These are phyloP conservation scores for Monosporascus sp. DNA, from an alignment of 2,329 filamentous ascomycete species.

Conservation along the genomic window DNA sequence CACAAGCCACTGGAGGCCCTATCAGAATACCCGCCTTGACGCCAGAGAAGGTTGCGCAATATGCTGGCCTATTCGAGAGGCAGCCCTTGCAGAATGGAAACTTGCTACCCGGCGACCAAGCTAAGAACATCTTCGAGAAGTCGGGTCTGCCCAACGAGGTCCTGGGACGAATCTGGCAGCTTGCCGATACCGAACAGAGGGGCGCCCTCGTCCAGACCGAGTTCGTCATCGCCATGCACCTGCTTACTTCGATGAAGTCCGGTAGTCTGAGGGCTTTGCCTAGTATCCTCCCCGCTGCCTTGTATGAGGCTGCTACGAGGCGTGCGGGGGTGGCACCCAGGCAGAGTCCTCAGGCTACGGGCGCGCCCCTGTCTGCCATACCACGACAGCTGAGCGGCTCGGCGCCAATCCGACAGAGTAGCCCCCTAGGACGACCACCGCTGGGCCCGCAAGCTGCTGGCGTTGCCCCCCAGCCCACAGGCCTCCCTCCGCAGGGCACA, in stretches of 20 bases:
- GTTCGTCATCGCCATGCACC: constrained; percentile 97
- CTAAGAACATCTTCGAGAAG: constrained; percentile 92
- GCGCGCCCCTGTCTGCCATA: constrained; percentile 60
- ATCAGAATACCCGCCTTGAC: constrained; percentile 85
- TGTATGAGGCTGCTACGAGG: constrained; percentile 86
- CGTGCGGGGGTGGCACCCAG: constrained; percentile 45
- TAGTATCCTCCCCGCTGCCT: constrained; percentile 69
- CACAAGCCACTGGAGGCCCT: constrained; percentile 59
- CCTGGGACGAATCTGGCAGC: constrained; percentile 91
- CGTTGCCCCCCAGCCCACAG: constrained; percentile 16
- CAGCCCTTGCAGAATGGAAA: constrained; percentile 69
- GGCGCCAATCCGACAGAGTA: constrained; percentile 57
- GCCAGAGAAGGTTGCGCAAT: constrained; percentile 84
- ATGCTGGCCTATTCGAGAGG: constrained; percentile 83
- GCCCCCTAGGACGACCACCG: constrained; percentile 48
- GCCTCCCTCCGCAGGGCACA: neutral
- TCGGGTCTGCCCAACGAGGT: constrained; percentile 84
- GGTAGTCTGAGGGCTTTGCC: constrained; percentile 76
- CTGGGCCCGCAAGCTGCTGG: constrained; percentile 38
- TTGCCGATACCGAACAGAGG: constrained; percentile 89
- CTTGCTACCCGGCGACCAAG: constrained; percentile 75
- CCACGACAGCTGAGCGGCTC: constrained; percentile 77
- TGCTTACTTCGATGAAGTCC: constrained; percentile 86
- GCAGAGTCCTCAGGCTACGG: constrained; percentile 45
- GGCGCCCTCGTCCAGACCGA: constrained; percentile 82